These are phyloP conservation scores for Cornus florida DNA, from an alignment of 148 eudicot species.

Conservation along the genomic window DNA sequence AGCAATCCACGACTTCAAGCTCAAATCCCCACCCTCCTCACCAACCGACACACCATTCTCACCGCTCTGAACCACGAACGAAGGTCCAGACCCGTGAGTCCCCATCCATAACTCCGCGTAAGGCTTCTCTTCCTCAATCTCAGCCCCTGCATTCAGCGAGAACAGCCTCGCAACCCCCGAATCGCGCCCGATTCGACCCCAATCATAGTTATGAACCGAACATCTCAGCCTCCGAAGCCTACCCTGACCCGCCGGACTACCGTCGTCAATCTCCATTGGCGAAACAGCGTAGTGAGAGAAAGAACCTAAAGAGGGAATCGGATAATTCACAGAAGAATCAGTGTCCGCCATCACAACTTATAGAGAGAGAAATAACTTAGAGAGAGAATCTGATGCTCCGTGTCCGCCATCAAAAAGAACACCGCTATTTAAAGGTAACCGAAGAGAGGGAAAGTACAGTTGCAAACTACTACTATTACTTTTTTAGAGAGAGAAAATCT, in stretches of 20 bases:
- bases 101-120: conserved; percentile 99
- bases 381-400: neutral
- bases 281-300: neutral
- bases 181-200: conserved; percentile 70
- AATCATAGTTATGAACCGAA: conserved; percentile 71
- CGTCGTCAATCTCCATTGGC: conserved; percentile 28
- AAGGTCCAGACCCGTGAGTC: conserved; percentile 83
- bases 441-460: conserved; percentile 2
- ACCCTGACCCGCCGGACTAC: conserved; percentile 14
- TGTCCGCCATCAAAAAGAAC: neutral
- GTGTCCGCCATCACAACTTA: too few relatives aligned
- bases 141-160: conserved; percentile 45
- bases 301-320: neutral
- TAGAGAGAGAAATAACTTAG: neutral
- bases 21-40: conserved; percentile 27
- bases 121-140: conserved; percentile 42
- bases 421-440: neutral
- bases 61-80: conserved; percentile 39
- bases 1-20: conserved; percentile 67
- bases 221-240: conserved; percentile 55
- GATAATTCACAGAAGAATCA: too few relatives aligned
- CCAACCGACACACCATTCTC: conserved; percentile 22
- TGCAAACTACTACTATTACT: neutral
- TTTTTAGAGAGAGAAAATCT: neutral
- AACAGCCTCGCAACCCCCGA: conserved; percentile 60